Base-by-base conservation (phyloP, 164 flowering plant genomes). In the Umbellularia californica region DNA sequence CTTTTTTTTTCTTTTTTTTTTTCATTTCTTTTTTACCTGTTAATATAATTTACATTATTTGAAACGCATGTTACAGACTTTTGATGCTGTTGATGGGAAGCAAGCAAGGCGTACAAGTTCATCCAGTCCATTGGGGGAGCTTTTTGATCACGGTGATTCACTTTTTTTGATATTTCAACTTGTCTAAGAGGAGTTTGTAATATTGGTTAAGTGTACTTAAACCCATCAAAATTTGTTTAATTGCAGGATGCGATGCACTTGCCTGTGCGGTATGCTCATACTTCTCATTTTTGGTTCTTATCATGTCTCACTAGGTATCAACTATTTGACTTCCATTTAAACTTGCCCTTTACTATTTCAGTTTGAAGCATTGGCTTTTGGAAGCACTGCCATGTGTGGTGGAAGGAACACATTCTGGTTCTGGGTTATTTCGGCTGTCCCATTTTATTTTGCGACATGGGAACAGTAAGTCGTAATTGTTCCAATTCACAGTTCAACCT, bases 41-140 rank as follows among this genome's bases (percentile, higher is more conserved):
- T 41, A 41, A 41, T 41, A 41, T 41, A 9, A 0, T 41, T 41
- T 41, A 7, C 60, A 55, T 17, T 15, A 11, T 55, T 55, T 55
- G 2, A 19, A 9, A 25, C 24, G 51, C 47, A 28, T 19, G 12
- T 15, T 30, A 2, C 75, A 96, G 99, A 94, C 99, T 41, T 96
- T 96, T 87, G 99, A 96, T 87, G 98, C 99, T 73, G 95, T 94
- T 87, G 99, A 94, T 84, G 99, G 99, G 70, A 96, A 94, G 85
- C 99, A 96, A 88, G 99, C 99, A 64, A 88, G 99, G 68, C 88
- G 98, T 63, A 96, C 98, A 69, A 94, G 88, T 82, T 96, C 99
- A 28, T 96, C 99, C 24, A 94, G 98, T 85, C 99, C 99, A 70
- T 76, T 94, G 76, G 99, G 99, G 30, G 99, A 96, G 81, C 94